Base-by-base conservation (phyloP, 129 eudicot species). In the Artemisia tridentata region DNA sequence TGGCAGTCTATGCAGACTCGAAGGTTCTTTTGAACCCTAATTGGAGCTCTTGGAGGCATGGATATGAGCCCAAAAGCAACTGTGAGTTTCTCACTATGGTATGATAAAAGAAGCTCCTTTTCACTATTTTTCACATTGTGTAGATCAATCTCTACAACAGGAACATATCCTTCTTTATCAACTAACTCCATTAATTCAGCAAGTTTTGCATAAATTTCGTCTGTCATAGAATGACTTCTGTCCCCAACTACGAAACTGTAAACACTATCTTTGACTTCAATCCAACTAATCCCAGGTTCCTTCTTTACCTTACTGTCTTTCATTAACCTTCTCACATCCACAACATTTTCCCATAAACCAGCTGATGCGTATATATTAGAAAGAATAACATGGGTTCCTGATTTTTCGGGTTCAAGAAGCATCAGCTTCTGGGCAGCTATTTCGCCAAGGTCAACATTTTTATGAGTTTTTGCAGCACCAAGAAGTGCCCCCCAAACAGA, bases 251-350 rank as follows among this genome's bases (percentile, higher is more conserved):
- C 77, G 75, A 93, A 93, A 10, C 97, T 89, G 79, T 89, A 64
- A 5, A 93, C 83, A 63, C 58, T 77, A 69, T 82, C 86, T 82
- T 85, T 87, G 21, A 89, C 85, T 76, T 93, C 98, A 51, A 93
- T 65, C 97, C 97, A 93, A 72, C 98, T 93, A 87, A 87, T 78
- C 18, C 96, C 98, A 0, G 98, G 98, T 50, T 87, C 97, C 75
- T 93, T 93, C 84, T 93, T 89, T 49, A 89, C 86, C 59, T 81
- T 84, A 57, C 80, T 79, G 55, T 85, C 83, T 79, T 80, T 89
- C 98, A 93, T 93, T 49, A 55, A 72, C 68, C 79, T 81, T 63
- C 98, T 77, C 58, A 82, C 60, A 11, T 80, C 84, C 0, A 88
- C 83, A 3, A 93, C 97, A 18, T 93, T 73, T 15, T 82, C 89